Evolutionary conservation across 768 basidiomycete genomes (phyloP).

Genomic region (Kwoniella bestiolae): DNA sequence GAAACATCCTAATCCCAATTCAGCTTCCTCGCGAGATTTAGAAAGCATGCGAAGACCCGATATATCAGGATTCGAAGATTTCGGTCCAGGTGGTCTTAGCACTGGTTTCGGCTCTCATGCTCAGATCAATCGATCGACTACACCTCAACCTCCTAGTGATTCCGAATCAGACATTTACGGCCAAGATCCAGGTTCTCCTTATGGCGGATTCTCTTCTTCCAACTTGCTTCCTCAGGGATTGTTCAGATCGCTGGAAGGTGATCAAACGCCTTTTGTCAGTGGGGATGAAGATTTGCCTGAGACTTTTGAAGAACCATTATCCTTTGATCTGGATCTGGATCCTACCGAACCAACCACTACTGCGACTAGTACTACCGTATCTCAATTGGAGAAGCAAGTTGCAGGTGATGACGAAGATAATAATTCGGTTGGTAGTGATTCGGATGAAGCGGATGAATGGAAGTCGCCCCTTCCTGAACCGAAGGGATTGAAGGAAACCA

Average conservation of each 20-base stretch:
- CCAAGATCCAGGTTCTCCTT: conserved; percentile 56
- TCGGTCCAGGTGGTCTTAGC: conserved; percentile 46
- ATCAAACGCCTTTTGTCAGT: conserved; percentile 45
- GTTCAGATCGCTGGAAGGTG: conserved; percentile 56
- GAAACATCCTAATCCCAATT: conserved; percentile 16
- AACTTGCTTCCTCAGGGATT: conserved; percentile 57
- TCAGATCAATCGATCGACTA: neutral
- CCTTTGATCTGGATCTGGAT: conserved; percentile 14
- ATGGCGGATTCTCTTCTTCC: conserved; percentile 56
- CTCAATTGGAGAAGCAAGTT: neutral
- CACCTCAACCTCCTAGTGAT: conserved; percentile 34
- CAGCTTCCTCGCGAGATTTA: conserved; percentile 22
- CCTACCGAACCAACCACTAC: conserved; percentile 1
- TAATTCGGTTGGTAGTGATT: conserved; percentile 35
- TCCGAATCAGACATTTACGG: conserved; percentile 49
- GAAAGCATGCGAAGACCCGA: conserved; percentile 33
- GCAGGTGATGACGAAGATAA: neutral
- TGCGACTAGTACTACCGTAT: conserved; percentile 2
- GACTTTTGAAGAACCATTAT: conserved; percentile 22
- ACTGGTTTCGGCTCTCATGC: neutral
- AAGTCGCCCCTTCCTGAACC: conserved; percentile 29
- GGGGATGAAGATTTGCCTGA: conserved; percentile 17
- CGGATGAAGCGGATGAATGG: conserved; percentile 32
- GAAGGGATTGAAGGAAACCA: conserved; percentile 6
- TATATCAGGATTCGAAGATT: conserved; percentile 56